These are phyloP conservation scores for Alternaria metachromatica DNA, from an alignment of 2,329 filamentous ascomycete species.

Conservation along the genomic window DNA sequence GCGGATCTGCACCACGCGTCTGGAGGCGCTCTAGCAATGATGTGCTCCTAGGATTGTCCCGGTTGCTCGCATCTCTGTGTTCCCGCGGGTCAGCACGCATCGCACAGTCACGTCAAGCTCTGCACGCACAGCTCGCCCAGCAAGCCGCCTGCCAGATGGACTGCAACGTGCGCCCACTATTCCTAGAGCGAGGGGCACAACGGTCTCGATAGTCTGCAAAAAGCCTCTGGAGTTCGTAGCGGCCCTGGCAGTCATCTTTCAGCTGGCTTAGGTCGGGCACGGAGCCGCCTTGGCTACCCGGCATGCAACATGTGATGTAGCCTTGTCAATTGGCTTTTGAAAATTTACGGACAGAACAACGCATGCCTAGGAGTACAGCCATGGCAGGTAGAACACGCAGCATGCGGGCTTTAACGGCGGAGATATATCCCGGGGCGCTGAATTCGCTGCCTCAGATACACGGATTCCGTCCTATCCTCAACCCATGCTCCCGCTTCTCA, in stretches of 20 bases:
- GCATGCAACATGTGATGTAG: conserved; percentile 22
- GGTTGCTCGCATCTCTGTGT: conserved; percentile 31
- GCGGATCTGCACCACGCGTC: conserved; percentile 28
- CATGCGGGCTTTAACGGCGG: conserved; percentile 11
- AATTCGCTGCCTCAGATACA: conserved; percentile 27
- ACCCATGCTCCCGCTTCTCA: conserved; percentile 30
- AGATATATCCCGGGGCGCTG: conserved; percentile 5
- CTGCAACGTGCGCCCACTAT: conserved; percentile 24
- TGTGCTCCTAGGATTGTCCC: conserved; percentile 37
- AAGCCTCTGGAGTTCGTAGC: neutral
- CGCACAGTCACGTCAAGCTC: conserved; percentile 26
- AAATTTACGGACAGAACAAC: conserved; percentile 13
- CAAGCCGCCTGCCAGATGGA: conserved; percentile 22
- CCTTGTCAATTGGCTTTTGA: conserved; percentile 7
- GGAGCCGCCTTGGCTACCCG: conserved; percentile 18
- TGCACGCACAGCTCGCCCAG: conserved; percentile 16
- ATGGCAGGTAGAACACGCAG: conserved; percentile 11
- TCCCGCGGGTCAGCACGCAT: conserved; percentile 23
- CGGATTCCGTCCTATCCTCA: conserved; percentile 22
- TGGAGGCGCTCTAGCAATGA: conserved; percentile 28
- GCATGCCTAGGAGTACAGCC: conserved; percentile 14
- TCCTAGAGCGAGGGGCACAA: conserved; percentile 23
- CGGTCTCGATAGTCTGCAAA: conserved; percentile 15
- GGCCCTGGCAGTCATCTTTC: conserved; percentile 1
- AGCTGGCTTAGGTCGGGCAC: conserved; percentile 6